phyloP scores from a whole-genome alignment of 305 asterid genomes.

The Euphrasia arctica region DNA sequence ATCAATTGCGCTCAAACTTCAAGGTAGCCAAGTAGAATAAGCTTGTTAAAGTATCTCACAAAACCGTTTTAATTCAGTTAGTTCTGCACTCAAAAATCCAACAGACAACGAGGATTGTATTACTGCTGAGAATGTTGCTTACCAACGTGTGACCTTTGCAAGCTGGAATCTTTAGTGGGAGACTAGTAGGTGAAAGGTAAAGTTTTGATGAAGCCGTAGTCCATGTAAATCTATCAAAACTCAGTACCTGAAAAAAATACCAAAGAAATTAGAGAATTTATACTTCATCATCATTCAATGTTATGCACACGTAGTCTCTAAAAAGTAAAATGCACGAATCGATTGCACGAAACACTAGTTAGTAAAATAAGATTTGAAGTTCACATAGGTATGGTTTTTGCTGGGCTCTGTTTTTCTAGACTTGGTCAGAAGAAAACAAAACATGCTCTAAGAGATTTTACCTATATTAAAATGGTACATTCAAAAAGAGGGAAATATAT shows the following conservation, averaged over 20 bases:
- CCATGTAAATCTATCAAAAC: conserved; percentile 88
- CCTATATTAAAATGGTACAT: not conserved
- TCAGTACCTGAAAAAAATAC: conserved; percentile 56
- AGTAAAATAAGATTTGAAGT: no score
- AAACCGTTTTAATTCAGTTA: not conserved
- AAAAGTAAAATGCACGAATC: no score
- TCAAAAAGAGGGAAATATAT: not conserved
- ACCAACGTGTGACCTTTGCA: conserved; percentile 99
- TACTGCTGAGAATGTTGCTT: conserved; percentile 28
- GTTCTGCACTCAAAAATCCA: conserved; percentile 7
- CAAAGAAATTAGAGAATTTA: conserved; percentile 20
- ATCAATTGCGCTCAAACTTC: not conserved
- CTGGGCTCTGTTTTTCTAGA: no score
- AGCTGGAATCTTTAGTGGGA: conserved; percentile 90
- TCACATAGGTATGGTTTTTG: no score
- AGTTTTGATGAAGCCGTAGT: conserved; percentile 81
- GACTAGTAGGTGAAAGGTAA: conserved; percentile 86
- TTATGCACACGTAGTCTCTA: conserved; percentile 11
- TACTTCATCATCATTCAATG: conserved; percentile 20
- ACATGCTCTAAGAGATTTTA: not conserved
- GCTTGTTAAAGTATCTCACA: conserved; percentile 1
- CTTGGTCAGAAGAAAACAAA: not conserved
- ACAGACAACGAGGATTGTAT: conserved; percentile 7
- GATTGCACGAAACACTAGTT: no score
- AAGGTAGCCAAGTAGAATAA: conserved; percentile 17